Evolutionary conservation across 768 basidiomycete species (phyloP).

Genomic region (Trichaptum fuscoviolaceum): DNA sequence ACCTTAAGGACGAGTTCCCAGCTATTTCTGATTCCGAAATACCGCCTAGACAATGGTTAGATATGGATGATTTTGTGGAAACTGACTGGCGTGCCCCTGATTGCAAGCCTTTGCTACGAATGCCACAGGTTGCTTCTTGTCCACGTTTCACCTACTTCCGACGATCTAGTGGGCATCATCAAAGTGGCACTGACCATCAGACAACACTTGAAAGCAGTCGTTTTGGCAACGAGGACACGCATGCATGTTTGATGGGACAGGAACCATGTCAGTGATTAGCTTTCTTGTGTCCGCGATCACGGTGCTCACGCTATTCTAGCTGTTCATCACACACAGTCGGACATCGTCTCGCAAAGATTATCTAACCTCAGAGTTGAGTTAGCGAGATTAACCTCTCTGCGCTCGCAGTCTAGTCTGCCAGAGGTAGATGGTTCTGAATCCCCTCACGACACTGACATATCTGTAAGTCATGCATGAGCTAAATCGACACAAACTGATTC

Average conservation of each 20-base stretch:
- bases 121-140: conserved; percentile 69
- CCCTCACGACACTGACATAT: neutral
- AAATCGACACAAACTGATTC: neutral
- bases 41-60: conserved; percentile 55
- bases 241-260: conserved; percentile 72
- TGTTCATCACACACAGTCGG: conserved; percentile 59
- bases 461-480: neutral
- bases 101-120: conserved; percentile 51
- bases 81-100: conserved; percentile 56
- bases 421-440: neutral
- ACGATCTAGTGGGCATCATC: conserved; percentile 38
- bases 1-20: conserved; percentile 15
- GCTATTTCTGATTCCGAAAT: conserved; percentile 43
- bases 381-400: neutral
- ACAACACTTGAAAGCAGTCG: conserved; percentile 50
- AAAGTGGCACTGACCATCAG: conserved; percentile 25
- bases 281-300: conserved; percentile 6
- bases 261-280: conserved; percentile 52
- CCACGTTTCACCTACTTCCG: conserved; percentile 83
- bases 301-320: conserved; percentile 31
- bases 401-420: neutral
- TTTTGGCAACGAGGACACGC: conserved; percentile 83
- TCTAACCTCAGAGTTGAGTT: neutral
- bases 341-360: conserved; percentile 45
- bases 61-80: conserved; percentile 80